These are phyloP conservation scores for Cryptosporidium canis DNA, from an alignment of 169 alveolate species.

Conservation along the genomic window DNA sequence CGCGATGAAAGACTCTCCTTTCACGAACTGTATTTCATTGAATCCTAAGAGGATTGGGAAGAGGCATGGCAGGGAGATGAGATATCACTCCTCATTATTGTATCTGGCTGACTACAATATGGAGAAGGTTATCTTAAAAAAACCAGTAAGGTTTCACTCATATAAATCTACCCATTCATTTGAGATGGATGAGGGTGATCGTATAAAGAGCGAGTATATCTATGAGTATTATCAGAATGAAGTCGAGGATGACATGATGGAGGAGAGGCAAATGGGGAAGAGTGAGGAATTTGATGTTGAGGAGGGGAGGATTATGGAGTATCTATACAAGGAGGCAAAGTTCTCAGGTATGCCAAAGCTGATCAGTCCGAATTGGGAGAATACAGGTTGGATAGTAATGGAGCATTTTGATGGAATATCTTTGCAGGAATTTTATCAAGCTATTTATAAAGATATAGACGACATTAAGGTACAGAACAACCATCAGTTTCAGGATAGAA, in stretches of 20 bases:
- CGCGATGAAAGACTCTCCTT: not conserved
- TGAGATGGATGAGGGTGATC: not conserved
- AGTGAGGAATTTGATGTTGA: not conserved
- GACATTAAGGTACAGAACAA: slow-evolving; percentile 33
- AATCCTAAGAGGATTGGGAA: not conserved
- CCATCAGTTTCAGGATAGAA: slow-evolving; percentile 64
- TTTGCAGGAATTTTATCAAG: slow-evolving; percentile 47
- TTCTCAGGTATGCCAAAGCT: slow-evolving; percentile 41
- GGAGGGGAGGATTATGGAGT: slow-evolving; percentile 44
- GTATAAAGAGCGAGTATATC: not conserved
- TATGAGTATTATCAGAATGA: not conserved
- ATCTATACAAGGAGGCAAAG: not conserved
- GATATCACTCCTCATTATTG: slow-evolving; percentile 39
- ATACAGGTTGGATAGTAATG: slow-evolving; percentile 71
- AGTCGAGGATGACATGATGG: not conserved
- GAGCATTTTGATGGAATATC: slow-evolving; percentile 55
- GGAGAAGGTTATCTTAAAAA: slow-evolving; percentile 15
- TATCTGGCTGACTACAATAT: slow-evolving; percentile 18
- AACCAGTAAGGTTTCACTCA: not conserved
- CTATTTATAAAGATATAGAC: slow-evolving; percentile 38
- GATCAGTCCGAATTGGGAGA: slow-evolving; percentile 44
- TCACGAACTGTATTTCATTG: slow-evolving; percentile 35
- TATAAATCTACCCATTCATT: not conserved
- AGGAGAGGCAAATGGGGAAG: not conserved
- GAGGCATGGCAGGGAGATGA: not conserved